Percentiles rank a stretch among this genome's conserved stretches.
Conservation (phyloP, 192 early-diverging fungal genomes). For the Linnemannia zychae region DNA sequence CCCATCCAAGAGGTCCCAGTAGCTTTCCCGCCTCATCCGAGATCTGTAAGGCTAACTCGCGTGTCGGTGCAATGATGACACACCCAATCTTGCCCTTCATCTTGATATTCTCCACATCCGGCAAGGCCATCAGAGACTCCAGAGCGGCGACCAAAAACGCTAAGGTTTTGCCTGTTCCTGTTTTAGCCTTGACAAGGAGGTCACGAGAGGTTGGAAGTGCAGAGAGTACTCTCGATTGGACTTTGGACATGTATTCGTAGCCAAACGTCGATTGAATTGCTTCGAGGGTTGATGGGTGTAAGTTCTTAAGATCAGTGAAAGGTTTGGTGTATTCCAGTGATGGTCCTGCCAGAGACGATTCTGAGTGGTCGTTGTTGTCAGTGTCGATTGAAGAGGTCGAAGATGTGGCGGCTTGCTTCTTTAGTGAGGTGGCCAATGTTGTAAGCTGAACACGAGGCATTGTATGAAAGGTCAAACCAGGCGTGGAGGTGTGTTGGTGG, state of each 20-base stretch:
- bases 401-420: background rate
- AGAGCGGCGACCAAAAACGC: constrained; percentile 93
- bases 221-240: constrained; percentile 83
- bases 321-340: constrained; percentile 42
- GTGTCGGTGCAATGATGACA: constrained; percentile 89
- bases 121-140: constrained; percentile 71
- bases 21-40: constrained; percentile 79
- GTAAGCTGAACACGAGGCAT: background rate
- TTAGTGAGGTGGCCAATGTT: background rate
- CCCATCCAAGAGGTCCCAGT: constrained; percentile 65
- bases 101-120: constrained; percentile 29
- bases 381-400: background rate
- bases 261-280: constrained; percentile 77
- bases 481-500: background rate
- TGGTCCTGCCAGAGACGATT: constrained; percentile 1
- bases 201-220: constrained; percentile 79
- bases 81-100: constrained; percentile 70
- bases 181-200: constrained; percentile 95
- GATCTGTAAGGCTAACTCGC: constrained; percentile 92
- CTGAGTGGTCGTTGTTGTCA: background rate
- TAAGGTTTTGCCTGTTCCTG: constrained; percentile 96
- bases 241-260: constrained; percentile 83
- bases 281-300: constrained; percentile 62
- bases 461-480: background rate
- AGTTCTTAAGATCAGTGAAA: constrained; percentile 60